Percentiles rank a stretch among this genome's conserved stretches.
Evolutionary conservation across 306 rosid genomes (phyloP).

Genomic region (Quercus berberidifolia): DNA sequence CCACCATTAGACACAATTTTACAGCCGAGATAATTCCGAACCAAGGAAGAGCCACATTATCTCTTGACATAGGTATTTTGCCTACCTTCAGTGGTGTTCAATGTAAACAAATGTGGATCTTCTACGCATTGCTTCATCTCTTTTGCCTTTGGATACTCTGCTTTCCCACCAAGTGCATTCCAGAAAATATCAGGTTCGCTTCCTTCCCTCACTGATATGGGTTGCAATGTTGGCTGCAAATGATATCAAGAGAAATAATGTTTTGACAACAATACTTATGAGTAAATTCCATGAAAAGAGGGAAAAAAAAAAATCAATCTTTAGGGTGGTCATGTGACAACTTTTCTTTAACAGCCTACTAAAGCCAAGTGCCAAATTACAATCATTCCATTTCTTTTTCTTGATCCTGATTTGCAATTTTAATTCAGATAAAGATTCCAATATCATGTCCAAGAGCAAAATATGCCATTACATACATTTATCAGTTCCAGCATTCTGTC

Average conservation of each 20-base stretch:
- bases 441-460: constrained; percentile 3
- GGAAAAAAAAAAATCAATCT: constrained; percentile 4
- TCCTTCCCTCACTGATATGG: constrained; percentile 90
- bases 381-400: background rate
- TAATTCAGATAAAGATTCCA: background rate
- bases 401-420: background rate
- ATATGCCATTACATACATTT: constrained; percentile 50
- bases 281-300: constrained; percentile 3
- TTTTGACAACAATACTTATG: background rate
- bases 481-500: constrained; percentile 76
- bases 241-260: constrained; percentile 15
- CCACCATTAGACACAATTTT: constrained; percentile 54
- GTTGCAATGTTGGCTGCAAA: constrained; percentile 76
- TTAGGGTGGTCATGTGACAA: background rate
- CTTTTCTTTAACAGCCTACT: background rate
- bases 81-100: constrained; percentile 67
- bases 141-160: constrained; percentile 69
- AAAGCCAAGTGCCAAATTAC: background rate
- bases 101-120: constrained; percentile 78
- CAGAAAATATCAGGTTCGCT: constrained; percentile 81
- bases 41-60: constrained; percentile 41
- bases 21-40: constrained; percentile 56
- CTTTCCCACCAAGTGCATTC: constrained; percentile 70
- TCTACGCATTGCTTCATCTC: constrained; percentile 67
- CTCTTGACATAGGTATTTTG: constrained; percentile 28